Percentiles rank a stretch among this genome's conserved stretches.
Evolutionary conservation across 371 early-diverging fungal species (phyloP).

Genomic region (Mortierella sp.): DNA sequence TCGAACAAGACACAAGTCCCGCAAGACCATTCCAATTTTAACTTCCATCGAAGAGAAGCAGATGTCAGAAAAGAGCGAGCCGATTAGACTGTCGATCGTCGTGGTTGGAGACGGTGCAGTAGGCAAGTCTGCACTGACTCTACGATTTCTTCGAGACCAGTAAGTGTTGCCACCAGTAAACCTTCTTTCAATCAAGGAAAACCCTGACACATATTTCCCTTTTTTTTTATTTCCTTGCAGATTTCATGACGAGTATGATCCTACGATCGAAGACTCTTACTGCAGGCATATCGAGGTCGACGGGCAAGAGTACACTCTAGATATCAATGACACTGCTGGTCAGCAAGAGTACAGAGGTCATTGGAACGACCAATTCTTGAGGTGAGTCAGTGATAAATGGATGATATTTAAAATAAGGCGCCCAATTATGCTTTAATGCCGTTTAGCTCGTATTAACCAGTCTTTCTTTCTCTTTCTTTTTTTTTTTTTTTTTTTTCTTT

Average conservation of each 20-base stretch:
- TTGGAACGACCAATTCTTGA: slow-evolving; percentile 52
- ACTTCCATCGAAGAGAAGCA: background rate
- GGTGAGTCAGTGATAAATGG: slow-evolving; percentile 16
- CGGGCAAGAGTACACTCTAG: slow-evolving; percentile 51
- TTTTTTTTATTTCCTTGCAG: background rate
- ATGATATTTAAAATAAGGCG: slow-evolving; percentile 1
- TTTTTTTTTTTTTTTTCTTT: background rate
- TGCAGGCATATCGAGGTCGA: slow-evolving; percentile 57
- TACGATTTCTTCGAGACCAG: slow-evolving; percentile 55
- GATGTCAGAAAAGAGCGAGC: slow-evolving; percentile 4
- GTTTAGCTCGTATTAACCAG: no score
- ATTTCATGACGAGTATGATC: slow-evolving; percentile 42
- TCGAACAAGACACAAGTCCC: background rate
- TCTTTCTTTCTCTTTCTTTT: background rate
- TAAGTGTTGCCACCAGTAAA: slow-evolving; percentile 9
- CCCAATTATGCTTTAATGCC: background rate
- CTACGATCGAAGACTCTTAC: slow-evolving; percentile 58
- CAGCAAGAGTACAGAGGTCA: slow-evolving; percentile 58
- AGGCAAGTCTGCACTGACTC: slow-evolving; percentile 50
- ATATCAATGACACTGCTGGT: slow-evolving; percentile 59
- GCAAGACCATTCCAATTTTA: background rate
- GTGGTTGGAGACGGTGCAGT: slow-evolving; percentile 56
- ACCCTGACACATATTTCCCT: background rate
- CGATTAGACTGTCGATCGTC: slow-evolving; percentile 36
- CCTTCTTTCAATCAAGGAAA: background rate